phyloP scores from a whole-genome alignment of 169 alveolate species.

The Plasmodium ovale region DNA sequence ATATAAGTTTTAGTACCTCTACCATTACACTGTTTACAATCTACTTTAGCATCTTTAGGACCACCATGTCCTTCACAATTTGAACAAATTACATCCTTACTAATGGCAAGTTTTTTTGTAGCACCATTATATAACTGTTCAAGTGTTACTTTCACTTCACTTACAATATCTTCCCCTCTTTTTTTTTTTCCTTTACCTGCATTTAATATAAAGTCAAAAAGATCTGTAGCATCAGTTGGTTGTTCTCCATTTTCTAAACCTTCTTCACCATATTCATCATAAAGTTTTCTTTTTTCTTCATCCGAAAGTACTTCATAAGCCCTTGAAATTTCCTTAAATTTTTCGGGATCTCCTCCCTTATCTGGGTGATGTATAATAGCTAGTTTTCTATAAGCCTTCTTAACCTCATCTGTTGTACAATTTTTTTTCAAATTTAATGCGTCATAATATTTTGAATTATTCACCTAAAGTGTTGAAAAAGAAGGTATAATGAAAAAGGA shows the following conservation, averaged over 20 bases:
- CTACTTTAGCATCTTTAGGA: conserved; percentile 92
- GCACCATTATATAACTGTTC: conserved; percentile 98
- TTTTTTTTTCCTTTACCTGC: conserved; percentile 94
- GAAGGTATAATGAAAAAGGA: background rate
- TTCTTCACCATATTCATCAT: conserved; percentile 98
- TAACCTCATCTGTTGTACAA: conserved; percentile 92
- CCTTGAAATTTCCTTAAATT: conserved; percentile 95
- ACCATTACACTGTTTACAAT: conserved; percentile 97
- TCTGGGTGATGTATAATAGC: conserved; percentile 98
- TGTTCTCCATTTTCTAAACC: conserved; percentile 96
- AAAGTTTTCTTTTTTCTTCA: conserved; percentile 96
- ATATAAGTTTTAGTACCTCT: conserved; percentile 92
- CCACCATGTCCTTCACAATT: conserved; percentile 98
- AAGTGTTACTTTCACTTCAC: conserved; percentile 93
- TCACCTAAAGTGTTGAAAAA: conserved; percentile 74
- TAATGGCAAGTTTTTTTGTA: conserved; percentile 93
- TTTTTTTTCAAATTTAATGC: conserved; percentile 88
- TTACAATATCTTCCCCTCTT: conserved; percentile 92
- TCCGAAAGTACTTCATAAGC: conserved; percentile 98
- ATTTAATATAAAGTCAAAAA: conserved; percentile 96
- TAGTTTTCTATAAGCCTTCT: conserved; percentile 95
- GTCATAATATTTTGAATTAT: conserved; percentile 90
- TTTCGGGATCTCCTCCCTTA: conserved; percentile 99
- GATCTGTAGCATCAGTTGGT: conserved; percentile 87
- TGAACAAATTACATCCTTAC: conserved; percentile 94